phyloP scores from a whole-genome alignment of 371 early-diverging fungal species.

The Mucor ambiguus region DNA sequence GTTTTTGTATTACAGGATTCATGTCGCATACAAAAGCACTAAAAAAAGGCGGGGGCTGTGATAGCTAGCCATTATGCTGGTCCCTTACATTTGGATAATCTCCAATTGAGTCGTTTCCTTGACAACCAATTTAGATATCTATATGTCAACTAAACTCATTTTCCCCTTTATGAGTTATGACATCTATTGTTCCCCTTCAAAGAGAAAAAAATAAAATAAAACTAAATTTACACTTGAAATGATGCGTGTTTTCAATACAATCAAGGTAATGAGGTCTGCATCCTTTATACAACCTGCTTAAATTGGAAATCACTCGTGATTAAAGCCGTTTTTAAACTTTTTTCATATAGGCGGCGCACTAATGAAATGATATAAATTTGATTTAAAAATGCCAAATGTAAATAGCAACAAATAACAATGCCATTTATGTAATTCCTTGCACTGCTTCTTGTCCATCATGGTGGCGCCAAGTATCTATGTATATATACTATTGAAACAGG shows the following conservation, averaged over 20 bases:
- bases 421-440: background rate
- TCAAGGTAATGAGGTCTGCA: background rate
- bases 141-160: background rate
- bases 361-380: background rate
- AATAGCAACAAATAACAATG: background rate
- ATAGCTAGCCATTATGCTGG: background rate
- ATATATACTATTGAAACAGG: background rate
- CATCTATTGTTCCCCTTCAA: background rate
- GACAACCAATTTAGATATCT: slow-evolving; percentile 1
- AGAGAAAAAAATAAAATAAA: background rate
- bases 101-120: slow-evolving; percentile 1
- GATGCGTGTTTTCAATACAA: slow-evolving; percentile 1
- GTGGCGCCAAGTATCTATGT: background rate
- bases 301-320: slow-evolving; percentile 3
- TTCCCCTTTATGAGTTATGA: background rate
- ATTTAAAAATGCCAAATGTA: background rate
- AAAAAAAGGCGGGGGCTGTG: slow-evolving; percentile 8
- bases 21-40: background rate
- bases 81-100: slow-evolving; percentile 1
- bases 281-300: slow-evolving; percentile 4
- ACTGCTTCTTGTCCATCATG: background rate
- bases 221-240: background rate
- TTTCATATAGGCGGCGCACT: background rate
- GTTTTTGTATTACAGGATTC: background rate
- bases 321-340: background rate